Conservation (phyloP, 495 filamentous ascomycete genomes). For the Cercophora newfieldiana region DNA sequence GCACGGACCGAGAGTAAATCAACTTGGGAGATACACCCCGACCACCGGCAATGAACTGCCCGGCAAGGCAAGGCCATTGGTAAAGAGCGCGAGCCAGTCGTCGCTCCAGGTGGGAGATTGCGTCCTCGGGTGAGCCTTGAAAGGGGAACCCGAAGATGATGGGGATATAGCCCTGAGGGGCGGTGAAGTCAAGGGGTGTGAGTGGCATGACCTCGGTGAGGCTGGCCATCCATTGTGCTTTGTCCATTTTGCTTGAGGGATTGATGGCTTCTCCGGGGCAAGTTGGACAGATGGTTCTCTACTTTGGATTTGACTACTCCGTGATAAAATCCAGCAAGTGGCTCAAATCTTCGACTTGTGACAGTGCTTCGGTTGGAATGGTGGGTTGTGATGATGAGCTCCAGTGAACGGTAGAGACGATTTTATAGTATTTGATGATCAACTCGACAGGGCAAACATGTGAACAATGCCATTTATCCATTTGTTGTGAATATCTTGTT, state of each 20-base stretch:
- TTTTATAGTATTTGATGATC: too few species aligned
- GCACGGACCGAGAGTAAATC: not conserved
- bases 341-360: too few species aligned
- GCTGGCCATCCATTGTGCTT: not conserved
- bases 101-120: not conserved
- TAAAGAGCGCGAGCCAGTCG: not conserved
- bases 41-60: not conserved
- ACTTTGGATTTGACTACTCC: not conserved
- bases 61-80: not conserved
- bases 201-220: not conserved
- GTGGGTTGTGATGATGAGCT: too few species aligned
- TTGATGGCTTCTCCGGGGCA: not conserved
- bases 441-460: not conserved
- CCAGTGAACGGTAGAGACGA: too few species aligned
- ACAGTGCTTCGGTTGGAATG: too few species aligned
- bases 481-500: not conserved
- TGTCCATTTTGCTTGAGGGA: not conserved
- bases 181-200: not conserved
- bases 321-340: too few species aligned
- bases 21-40: not conserved
- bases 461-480: not conserved
- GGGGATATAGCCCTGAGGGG: conserved; percentile 1
- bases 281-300: not conserved
- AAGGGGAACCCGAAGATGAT: not conserved
- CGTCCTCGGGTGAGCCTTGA: not conserved